Conservation (phyloP, 345 rosid species). For the Rhizophora apiculata region DNA sequence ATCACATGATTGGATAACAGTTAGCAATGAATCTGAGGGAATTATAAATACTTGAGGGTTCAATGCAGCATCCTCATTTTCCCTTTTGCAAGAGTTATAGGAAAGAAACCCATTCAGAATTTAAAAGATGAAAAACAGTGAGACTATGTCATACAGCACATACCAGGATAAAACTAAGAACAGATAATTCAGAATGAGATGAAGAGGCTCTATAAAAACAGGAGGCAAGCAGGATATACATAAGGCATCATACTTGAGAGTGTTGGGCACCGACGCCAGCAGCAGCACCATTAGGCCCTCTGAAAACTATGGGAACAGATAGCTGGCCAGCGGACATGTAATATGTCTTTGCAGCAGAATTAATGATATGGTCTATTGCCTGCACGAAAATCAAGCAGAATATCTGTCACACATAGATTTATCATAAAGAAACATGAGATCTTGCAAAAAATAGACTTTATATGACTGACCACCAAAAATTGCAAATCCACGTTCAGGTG, state of each 20-base stretch:
- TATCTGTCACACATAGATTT: neutral
- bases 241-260: slow-evolving; percentile 55
- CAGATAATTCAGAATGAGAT: neutral
- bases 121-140: neutral
- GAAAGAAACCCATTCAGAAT: too few relatives aligned
- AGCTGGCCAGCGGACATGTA: slow-evolving; percentile 92
- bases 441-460: too few relatives aligned
- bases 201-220: neutral
- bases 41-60: neutral
- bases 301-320: slow-evolving; percentile 76
- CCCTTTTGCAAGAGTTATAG: neutral
- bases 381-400: slow-evolving; percentile 24
- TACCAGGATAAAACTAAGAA: neutral
- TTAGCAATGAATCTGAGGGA: neutral
- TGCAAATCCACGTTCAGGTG: too few relatives aligned
- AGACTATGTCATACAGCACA: too few relatives aligned
- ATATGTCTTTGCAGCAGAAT: slow-evolving; percentile 81
- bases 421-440: neutral
- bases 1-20: neutral
- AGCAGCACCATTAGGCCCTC: slow-evolving; percentile 98
- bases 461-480: too few relatives aligned
- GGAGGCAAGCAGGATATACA: neutral
- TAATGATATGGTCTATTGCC: slow-evolving; percentile 93
- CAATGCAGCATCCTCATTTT: neutral
- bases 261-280: slow-evolving; percentile 99